These are phyloP conservation scores for Alternaria sp. DNA, from an alignment of 2,329 filamentous ascomycete genomes.

Conservation along the genomic window DNA sequence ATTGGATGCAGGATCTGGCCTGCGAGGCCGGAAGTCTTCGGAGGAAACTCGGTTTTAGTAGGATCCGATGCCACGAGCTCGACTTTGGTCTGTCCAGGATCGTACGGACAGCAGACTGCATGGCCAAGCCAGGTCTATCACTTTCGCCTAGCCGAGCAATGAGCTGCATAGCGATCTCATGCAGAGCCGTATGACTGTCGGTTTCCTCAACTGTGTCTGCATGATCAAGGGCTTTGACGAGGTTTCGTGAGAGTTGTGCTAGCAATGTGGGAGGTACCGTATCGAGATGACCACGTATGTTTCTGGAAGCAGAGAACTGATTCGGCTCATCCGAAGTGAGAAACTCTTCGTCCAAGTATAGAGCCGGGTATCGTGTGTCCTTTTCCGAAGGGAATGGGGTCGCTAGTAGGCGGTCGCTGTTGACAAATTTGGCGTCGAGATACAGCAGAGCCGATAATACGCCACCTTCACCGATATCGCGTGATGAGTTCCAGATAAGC, in stretches of 20 bases:
- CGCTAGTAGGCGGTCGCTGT: slow-evolving; percentile 26
- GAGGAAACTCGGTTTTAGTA: slow-evolving; percentile 44
- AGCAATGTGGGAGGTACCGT: slow-evolving; percentile 30
- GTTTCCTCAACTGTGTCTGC: not conserved
- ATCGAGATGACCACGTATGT: slow-evolving; percentile 11
- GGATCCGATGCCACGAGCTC: slow-evolving; percentile 52
- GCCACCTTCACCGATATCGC: slow-evolving; percentile 36
- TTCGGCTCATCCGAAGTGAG: slow-evolving; percentile 21
- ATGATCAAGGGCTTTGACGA: slow-evolving; percentile 13
- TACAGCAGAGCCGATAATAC: slow-evolving; percentile 44
- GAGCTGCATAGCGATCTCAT: slow-evolving; percentile 31
- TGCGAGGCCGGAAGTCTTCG: slow-evolving; percentile 38
- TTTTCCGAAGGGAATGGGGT: slow-evolving; percentile 30
- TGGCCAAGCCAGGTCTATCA: slow-evolving; percentile 41
- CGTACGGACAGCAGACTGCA: slow-evolving; percentile 32
- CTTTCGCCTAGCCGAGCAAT: slow-evolving; percentile 31
- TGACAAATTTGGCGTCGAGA: slow-evolving; percentile 32
- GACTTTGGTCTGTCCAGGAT: slow-evolving; percentile 44
- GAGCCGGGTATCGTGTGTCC: slow-evolving; percentile 38
- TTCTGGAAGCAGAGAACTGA: slow-evolving; percentile 1
- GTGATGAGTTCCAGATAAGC: slow-evolving; percentile 16
- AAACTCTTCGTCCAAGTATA: slow-evolving; percentile 45
- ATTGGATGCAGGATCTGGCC: slow-evolving; percentile 34
- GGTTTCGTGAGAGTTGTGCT: slow-evolving; percentile 16
- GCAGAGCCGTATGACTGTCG: slow-evolving; percentile 17